phyloP scores from a whole-genome alignment of 192 early-diverging fungal genomes.

The Gonapodya sp. region DNA sequence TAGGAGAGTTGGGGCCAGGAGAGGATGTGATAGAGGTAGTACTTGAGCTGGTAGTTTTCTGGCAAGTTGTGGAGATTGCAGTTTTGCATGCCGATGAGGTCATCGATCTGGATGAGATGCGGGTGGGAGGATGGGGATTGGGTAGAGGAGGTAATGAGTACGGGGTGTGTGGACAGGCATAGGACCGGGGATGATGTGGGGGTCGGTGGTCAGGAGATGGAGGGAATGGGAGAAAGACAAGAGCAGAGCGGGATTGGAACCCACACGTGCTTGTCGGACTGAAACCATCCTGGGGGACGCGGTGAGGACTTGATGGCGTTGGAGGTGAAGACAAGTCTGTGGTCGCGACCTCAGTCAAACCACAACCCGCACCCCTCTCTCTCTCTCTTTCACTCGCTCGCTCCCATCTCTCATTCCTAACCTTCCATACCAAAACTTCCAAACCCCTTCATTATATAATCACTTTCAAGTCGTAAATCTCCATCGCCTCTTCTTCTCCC shows the following conservation, averaged over 20 bases:
- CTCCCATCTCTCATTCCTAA: no score
- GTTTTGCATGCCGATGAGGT: slow-evolving; percentile 88
- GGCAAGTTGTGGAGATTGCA: slow-evolving; percentile 96
- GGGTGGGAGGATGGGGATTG: neutral
- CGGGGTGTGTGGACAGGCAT: no score
- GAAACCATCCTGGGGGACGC: neutral
- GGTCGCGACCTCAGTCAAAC: no score
- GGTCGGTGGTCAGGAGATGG: neutral
- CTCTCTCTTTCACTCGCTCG: no score
- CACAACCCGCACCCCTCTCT: no score
- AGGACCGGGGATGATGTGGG: neutral
- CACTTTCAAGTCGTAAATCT: no score
- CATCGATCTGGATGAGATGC: slow-evolving; percentile 47
- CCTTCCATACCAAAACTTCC: no score
- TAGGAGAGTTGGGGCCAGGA: slow-evolving; percentile 89
- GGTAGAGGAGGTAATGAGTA: neutral
- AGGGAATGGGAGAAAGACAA: neutral
- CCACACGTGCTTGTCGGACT: neutral
- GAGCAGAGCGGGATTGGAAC: neutral
- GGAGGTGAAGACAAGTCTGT: neutral
- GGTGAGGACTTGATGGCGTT: neutral
- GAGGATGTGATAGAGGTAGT: slow-evolving; percentile 76
- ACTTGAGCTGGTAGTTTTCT: slow-evolving; percentile 99
- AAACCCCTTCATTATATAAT: no score
- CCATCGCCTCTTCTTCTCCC: no score